These are phyloP conservation scores for Cryptomeria japonica DNA, from an alignment of 75 land plant species.

Conservation along the genomic window DNA sequence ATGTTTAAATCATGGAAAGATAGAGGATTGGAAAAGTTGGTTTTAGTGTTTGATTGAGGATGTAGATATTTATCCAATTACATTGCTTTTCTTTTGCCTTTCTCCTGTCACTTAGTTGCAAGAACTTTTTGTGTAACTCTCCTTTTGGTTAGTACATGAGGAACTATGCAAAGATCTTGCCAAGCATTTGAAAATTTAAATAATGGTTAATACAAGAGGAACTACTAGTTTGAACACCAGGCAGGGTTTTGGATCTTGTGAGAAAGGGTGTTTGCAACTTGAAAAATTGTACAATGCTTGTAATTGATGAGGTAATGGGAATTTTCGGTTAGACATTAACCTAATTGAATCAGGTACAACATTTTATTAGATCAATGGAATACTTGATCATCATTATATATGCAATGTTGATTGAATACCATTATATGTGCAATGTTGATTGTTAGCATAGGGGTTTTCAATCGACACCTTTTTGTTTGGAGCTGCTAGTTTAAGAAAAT, in stretches of 20 bases:
- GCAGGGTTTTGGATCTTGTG: conserved; percentile 31
- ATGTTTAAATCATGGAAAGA: too few species aligned
- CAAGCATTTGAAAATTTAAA: conserved; percentile 34
- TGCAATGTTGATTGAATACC: too few species aligned
- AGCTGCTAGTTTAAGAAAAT: neutral
- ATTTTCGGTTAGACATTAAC: neutral
- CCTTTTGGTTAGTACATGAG: conserved; percentile 30
- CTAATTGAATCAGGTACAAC: neutral
- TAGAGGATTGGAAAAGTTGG: too few species aligned
- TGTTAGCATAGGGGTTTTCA: neutral
- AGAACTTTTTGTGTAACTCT: conserved; percentile 23
- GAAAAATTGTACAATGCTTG: conserved; percentile 33
- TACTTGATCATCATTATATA: too few species aligned
- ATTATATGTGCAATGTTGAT: neutral
- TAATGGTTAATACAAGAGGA: conserved; percentile 41
- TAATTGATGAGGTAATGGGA: conserved; percentile 35
- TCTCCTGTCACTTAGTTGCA: too few species aligned
- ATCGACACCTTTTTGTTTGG: neutral
- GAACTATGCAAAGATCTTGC: conserved; percentile 44
- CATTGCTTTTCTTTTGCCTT: too few species aligned
- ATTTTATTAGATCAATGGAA: neutral
- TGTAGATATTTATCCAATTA: too few species aligned
- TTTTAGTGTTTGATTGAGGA: too few species aligned
- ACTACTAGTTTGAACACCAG: conserved; percentile 45
- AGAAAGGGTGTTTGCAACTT: conserved; percentile 37